Conservation (phyloP, 2,329 filamentous ascomycete genomes). For the Fusarium hostae region DNA sequence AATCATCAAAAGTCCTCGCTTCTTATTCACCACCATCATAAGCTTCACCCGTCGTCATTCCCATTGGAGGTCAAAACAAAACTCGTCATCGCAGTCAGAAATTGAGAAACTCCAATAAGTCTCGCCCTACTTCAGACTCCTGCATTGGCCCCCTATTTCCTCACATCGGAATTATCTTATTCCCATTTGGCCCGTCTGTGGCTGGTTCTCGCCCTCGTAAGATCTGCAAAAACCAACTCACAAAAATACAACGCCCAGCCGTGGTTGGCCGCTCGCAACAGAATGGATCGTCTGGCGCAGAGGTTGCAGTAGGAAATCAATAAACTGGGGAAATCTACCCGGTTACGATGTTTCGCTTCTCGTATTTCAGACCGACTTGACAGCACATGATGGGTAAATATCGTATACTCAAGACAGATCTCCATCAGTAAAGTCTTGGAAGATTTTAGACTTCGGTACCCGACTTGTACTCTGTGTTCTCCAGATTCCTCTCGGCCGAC, state of each 20-base stretch:
- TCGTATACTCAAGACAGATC: slow-evolving; percentile 1
- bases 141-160: slow-evolving; percentile 14
- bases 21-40: slow-evolving; percentile 14
- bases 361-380: slow-evolving; percentile 27
- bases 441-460: slow-evolving; percentile 7
- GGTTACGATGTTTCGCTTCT: slow-evolving; percentile 24
- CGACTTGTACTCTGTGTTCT: slow-evolving; percentile 15
- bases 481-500: slow-evolving; percentile 26
- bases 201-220: slow-evolving; percentile 37
- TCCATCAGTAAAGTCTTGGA: slow-evolving; percentile 7
- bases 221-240: slow-evolving; percentile 35
- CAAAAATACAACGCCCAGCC: slow-evolving; percentile 16
- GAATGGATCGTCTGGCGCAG: slow-evolving; percentile 16
- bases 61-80: slow-evolving; percentile 5
- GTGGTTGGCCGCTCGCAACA: slow-evolving; percentile 13
- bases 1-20: slow-evolving; percentile 6
- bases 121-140: not conserved
- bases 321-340: slow-evolving; percentile 3
- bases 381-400: slow-evolving; percentile 27
- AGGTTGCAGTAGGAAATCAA: slow-evolving; percentile 10
- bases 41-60: slow-evolving; percentile 20
- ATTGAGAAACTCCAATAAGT: not conserved
- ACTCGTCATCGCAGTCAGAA: slow-evolving; percentile 27
- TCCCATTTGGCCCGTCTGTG: slow-evolving; percentile 18
- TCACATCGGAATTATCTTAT: slow-evolving; percentile 26